These are phyloP conservation scores for Brassica cretica DNA, from an alignment of 345 rosid species.

Conservation along the genomic window DNA sequence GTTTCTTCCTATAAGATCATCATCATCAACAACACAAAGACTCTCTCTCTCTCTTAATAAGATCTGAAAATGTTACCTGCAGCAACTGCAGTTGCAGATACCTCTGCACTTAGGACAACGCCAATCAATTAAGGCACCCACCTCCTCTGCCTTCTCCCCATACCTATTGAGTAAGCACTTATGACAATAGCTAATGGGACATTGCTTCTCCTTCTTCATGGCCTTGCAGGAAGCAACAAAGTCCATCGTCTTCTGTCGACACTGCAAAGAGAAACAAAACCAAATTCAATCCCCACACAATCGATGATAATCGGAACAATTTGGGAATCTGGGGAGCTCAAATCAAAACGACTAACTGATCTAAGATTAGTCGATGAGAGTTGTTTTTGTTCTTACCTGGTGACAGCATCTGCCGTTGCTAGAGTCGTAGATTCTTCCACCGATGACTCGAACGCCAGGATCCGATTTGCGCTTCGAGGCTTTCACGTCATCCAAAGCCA, in stretches of 20 bases:
- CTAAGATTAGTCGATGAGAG: neutral
- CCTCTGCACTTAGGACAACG: conserved; percentile 25
- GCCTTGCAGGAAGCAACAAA: conserved; percentile 35
- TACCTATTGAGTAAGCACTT: conserved; percentile 43
- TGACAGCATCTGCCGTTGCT: conserved; percentile 73
- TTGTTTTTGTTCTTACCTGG: conserved; percentile 46
- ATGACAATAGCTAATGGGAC: conserved; percentile 30
- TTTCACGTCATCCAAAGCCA: conserved; percentile 19
- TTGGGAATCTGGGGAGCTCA: neutral
- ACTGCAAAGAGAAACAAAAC: conserved; percentile 22
- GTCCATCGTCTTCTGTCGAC: conserved; percentile 45
- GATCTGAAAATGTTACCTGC: conserved; percentile 7
- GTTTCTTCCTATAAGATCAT: neutral
- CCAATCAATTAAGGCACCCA: conserved; percentile 31
- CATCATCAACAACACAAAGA: neutral
- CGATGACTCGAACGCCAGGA: conserved; percentile 44
- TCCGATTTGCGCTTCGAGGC: conserved; percentile 23
- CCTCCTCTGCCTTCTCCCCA: conserved; percentile 42
- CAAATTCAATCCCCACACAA: neutral
- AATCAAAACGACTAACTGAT: neutral
- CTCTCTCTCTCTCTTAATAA: neutral
- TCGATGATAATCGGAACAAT: neutral
- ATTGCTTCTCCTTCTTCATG: conserved; percentile 22
- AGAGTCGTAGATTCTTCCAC: conserved; percentile 57
- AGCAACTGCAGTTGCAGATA: conserved; percentile 25